Evolutionary conservation across 441 rosid genomes (phyloP), one percentile per base, ranked within the genome.

Genomic region (Eutrema salsugineum): DNA sequence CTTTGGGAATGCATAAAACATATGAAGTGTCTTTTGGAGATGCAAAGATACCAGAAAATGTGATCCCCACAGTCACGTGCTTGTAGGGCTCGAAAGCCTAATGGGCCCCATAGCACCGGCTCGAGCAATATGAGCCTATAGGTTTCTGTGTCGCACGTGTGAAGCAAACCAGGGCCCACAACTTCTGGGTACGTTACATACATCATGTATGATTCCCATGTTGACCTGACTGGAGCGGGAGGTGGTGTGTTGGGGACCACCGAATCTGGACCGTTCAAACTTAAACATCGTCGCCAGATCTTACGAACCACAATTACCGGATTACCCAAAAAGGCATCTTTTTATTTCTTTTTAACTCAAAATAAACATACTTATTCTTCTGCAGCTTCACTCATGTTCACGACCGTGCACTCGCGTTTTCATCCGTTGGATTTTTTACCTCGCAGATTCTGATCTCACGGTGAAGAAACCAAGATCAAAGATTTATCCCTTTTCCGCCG

Each of bases 91-190:
- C 68, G 60, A 70, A 49, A 11, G 57, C 28, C 1, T n/a, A 60
- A 40, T 19, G 61, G 75, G 68, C 49, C 62, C 58, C 53, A 39
- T 39, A 11, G 27, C 68, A 39, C 40, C 17, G 54, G 36, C 36
- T 40, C 75, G 53, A 71, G 68, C 32, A 33, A 47, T 46, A 10
- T 49, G 6, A 20, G 57, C 20, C 46, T 64, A 35, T 35, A 33
- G 61, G 53, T 61, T 50, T 50, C 51, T 71, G 61, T 71, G 68
- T 60, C 68, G 56, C 68, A 71, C 68, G 68, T 71, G 75, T 43
- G 53, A 42, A 60, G 22, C 16, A 28, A 39, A 50, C 10, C 53
- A 40, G 61, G 68, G 17, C 61, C 67, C 68, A 70, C 61, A 49
- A 35, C 42, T 10, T 58, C 66, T 69, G 42, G 42, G 60, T 49